Conservation (phyloP, 345 rosid species). For the Firmiana major region DNA sequence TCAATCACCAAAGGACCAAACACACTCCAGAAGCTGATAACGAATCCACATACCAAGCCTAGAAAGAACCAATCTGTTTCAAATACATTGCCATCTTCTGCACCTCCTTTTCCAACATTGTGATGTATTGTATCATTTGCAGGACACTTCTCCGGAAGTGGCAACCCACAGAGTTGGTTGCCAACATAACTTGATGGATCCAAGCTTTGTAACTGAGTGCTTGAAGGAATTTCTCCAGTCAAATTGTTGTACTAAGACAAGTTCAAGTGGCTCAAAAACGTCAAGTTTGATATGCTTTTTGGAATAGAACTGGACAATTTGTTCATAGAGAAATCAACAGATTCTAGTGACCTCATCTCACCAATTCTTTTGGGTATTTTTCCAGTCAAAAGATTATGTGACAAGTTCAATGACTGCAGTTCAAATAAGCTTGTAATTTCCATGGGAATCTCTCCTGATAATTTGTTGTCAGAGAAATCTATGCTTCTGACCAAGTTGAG, state of each 20-base stretch:
- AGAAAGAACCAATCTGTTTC: not conserved
- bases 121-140: not conserved
- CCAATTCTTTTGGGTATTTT: conserved; percentile 13
- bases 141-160: not conserved
- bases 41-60: not conserved
- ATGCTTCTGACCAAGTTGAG: conserved; percentile 4
- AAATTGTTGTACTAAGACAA: conserved; percentile 20
- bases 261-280: conserved; percentile 20
- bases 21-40: not conserved
- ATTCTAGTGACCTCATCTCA: conserved; percentile 4
- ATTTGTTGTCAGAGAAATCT: conserved; percentile 1
- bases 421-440: conserved; percentile 9
- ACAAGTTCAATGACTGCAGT: conserved; percentile 12
- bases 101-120: not conserved
- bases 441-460: conserved; percentile 17
- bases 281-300: conserved; percentile 15
- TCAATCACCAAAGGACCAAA: not conserved
- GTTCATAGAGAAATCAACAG: conserved; percentile 20
- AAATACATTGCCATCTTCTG: not conserved
- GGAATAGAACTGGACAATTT: conserved; percentile 21
- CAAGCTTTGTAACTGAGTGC: conserved; percentile 21
- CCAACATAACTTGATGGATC: conserved; percentile 8
- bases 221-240: conserved; percentile 18
- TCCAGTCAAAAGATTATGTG: conserved; percentile 11
- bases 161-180: conserved; percentile 26